These are phyloP conservation scores for Daedaleopsis nitida DNA, from an alignment of 768 basidiomycete species.

Conservation along the genomic window DNA sequence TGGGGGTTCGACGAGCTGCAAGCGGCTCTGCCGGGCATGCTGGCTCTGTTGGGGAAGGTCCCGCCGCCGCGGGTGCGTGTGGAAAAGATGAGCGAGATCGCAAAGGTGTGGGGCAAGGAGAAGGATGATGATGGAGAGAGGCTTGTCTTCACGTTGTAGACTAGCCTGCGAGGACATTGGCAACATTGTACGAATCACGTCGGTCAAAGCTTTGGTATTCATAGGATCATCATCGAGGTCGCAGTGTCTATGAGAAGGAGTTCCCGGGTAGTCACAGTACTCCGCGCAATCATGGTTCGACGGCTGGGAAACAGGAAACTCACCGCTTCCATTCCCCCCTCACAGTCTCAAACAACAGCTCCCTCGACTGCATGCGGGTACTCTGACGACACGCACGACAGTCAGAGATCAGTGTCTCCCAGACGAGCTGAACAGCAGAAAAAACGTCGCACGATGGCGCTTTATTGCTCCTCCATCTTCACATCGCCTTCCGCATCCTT, in stretches of 20 bases:
- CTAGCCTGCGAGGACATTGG: no score
- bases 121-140: background rate
- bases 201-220: no score
- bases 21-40: background rate
- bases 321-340: no score
- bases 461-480: constrained; percentile 30
- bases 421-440: background rate
- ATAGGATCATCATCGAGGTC: no score
- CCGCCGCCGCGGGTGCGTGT: background rate
- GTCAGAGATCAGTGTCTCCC: background rate
- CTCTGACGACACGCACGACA: no score
- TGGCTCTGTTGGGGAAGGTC: background rate
- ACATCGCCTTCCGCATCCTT: constrained; percentile 29
- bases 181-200: no score
- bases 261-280: no score
- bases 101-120: background rate
- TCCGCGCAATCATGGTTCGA: no score
- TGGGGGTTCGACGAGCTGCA: background rate
- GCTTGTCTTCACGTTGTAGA: background rate
- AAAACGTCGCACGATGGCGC: background rate
- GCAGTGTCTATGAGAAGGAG: no score
- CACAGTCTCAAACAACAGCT: no score
- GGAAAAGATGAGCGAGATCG: background rate
- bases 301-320: no score
- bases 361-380: no score